phyloP scores from a whole-genome alignment of 352 stramenopile genomes.

The Phytopythium boreale region DNA sequence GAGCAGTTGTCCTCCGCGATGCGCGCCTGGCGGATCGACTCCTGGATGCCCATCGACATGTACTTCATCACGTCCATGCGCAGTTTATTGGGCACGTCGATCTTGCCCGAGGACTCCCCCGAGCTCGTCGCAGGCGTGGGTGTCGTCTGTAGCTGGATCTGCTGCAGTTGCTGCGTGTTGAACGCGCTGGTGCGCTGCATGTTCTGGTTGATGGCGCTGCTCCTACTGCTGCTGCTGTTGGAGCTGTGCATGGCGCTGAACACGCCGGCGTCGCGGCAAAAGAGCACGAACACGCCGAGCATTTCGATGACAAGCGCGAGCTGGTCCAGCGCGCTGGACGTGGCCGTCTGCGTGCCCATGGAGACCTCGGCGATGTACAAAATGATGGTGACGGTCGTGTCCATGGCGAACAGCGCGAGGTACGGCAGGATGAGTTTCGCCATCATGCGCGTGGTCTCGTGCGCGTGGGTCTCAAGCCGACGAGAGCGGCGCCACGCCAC shows the following conservation, averaged over 20 bases:
- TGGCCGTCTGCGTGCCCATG: constrained; percentile 29
- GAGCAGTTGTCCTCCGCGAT: constrained; percentile 19
- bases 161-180: constrained; percentile 14
- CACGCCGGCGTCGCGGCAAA: constrained; percentile 66
- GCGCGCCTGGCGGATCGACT: constrained; percentile 61
- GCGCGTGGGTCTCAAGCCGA: constrained; percentile 69
- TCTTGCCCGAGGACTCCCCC: constrained; percentile 22
- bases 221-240: constrained; percentile 4
- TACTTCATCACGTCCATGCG: constrained; percentile 87
- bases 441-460: constrained; percentile 76
- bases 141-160: constrained; percentile 22
- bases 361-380: constrained; percentile 52
- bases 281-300: constrained; percentile 69
- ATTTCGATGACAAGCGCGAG: constrained; percentile 70
- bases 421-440: constrained; percentile 84
- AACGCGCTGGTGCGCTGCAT: constrained; percentile 13
- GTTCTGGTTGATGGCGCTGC: constrained; percentile 14
- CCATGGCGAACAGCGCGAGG: constrained; percentile 55
- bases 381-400: constrained; percentile 43
- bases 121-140: constrained; percentile 21
- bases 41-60: constrained; percentile 80
- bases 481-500: constrained; percentile 69
- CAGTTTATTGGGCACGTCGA: constrained; percentile 79
- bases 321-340: constrained; percentile 63
- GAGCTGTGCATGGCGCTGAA: constrained; percentile 30